These are phyloP conservation scores for Luffa acutangula DNA, from an alignment of 306 rosid species.

Conservation along the genomic window DNA sequence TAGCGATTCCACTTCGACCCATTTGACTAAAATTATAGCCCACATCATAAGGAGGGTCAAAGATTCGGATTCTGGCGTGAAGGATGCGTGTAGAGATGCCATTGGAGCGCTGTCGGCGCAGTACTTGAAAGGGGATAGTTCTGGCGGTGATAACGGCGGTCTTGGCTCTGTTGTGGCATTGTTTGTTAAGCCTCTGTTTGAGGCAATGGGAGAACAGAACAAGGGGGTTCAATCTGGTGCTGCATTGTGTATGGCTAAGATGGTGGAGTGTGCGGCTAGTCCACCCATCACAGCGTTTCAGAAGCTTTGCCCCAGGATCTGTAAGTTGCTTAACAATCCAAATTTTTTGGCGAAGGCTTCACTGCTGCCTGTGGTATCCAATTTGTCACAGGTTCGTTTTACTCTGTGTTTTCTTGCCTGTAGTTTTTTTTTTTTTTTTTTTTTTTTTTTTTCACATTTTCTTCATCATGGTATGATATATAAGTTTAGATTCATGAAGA, in stretches of 20 bases:
- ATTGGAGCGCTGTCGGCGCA: conserved; percentile 51
- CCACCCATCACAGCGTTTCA: conserved; percentile 58
- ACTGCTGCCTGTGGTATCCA: conserved; percentile 66
- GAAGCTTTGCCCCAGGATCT: conserved; percentile 92
- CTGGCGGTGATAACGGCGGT: conserved; percentile 23
- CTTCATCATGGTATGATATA: background rate
- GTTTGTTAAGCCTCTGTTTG: conserved; percentile 85
- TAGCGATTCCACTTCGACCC: conserved; percentile 45
- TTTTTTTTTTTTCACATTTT: background rate
- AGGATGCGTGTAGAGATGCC: conserved; percentile 76
- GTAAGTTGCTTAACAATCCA: conserved; percentile 65
- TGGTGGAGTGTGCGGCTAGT: conserved; percentile 55
- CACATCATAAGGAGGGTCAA: conserved; percentile 61
- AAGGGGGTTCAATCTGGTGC: conserved; percentile 85
- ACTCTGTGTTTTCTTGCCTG: background rate
- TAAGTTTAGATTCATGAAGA: background rate
- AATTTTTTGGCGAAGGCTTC: conserved; percentile 76
- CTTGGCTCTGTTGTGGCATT: conserved; percentile 54
- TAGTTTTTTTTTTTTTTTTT: background rate
- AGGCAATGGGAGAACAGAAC: conserved; percentile 92
- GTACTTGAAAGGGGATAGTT: conserved; percentile 32
- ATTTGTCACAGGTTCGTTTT: conserved; percentile 67
- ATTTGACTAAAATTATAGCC: conserved; percentile 60
- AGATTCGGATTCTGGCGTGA: conserved; percentile 62
- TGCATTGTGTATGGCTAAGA: conserved; percentile 74